Evolutionary conservation across 768 basidiomycete genomes (phyloP).

Genomic region (Boletus sensibilis): DNA sequence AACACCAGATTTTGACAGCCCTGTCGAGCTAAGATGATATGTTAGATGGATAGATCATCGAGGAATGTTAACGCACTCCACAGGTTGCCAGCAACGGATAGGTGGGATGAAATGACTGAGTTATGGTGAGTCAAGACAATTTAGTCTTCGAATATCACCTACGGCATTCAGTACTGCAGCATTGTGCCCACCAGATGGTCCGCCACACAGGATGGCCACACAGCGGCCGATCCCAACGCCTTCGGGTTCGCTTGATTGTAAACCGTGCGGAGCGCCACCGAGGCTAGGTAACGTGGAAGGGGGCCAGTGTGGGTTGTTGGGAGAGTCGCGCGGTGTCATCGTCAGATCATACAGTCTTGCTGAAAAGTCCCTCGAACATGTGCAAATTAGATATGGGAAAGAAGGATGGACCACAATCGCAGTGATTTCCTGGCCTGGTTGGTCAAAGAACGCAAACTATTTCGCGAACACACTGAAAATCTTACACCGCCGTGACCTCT

Average conservation of each 20-base stretch:
- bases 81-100: conserved; percentile 73
- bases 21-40: conserved; percentile 57
- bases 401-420: conserved; percentile 65
- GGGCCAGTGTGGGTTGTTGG: conserved; percentile 60
- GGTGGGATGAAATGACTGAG: conserved; percentile 65
- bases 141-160: conserved; percentile 17
- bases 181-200: conserved; percentile 69
- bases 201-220: conserved; percentile 63
- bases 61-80: conserved; percentile 49
- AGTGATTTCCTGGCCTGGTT: conserved; percentile 54
- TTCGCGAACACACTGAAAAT: conserved; percentile 3
- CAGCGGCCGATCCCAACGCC: conserved; percentile 61
- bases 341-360: conserved; percentile 68
- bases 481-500: conserved; percentile 75
- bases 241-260: conserved; percentile 58
- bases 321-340: conserved; percentile 29
- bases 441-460: conserved; percentile 5
- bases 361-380: conserved; percentile 71
- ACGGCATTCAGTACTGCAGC: conserved; percentile 70
- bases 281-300: conserved; percentile 47
- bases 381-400: conserved; percentile 59
- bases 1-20: conserved; percentile 71
- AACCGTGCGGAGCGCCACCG: conserved; percentile 69
- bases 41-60: conserved; percentile 1
- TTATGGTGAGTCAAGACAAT: conserved; percentile 1